Evolutionary conservation across 2,329 filamentous ascomycete species (phyloP).

Genomic region (Ophiostoma fasciatum): DNA sequence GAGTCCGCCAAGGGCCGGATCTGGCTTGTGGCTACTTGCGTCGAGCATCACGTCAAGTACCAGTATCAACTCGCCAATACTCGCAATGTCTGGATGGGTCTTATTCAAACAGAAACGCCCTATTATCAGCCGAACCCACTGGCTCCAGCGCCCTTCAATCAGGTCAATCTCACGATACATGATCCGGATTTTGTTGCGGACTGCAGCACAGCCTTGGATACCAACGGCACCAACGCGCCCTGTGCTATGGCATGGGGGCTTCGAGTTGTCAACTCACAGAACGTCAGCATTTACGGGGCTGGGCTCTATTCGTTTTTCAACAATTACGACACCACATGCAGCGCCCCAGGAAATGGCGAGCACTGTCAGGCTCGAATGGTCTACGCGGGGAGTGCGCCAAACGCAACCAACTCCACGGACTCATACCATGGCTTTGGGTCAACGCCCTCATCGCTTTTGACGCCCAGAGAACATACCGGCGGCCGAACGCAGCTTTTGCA

Average conservation of each 20-base stretch:
- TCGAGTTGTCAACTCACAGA: slow-evolving; percentile 36
- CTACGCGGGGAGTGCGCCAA: slow-evolving; percentile 18
- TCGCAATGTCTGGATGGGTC: slow-evolving; percentile 41
- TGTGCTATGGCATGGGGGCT: slow-evolving; percentile 49
- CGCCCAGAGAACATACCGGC: too few relatives aligned
- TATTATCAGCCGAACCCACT: slow-evolving; percentile 49
- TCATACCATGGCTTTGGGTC: background rate
- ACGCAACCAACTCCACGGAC: background rate
- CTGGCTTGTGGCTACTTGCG: slow-evolving; percentile 45
- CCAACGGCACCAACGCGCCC: slow-evolving; percentile 14
- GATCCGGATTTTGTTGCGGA: slow-evolving; percentile 37
- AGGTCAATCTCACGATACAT: slow-evolving; percentile 18
- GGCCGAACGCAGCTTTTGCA: too few relatives aligned
- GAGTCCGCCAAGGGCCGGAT: slow-evolving; percentile 23
- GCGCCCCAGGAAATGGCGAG: slow-evolving; percentile 20
- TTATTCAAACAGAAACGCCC: slow-evolving; percentile 52
- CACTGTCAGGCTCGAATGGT: slow-evolving; percentile 27
- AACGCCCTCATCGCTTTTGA: background rate
- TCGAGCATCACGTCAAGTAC: slow-evolving; percentile 46
- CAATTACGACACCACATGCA: slow-evolving; percentile 34
- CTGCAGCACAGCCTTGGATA: slow-evolving; percentile 14
- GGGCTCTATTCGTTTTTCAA: slow-evolving; percentile 48
- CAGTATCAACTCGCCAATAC: slow-evolving; percentile 47
- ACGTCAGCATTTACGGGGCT: slow-evolving; percentile 40
- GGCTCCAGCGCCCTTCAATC: slow-evolving; percentile 35